Evolutionary conservation across 129 eudicot species (phyloP), one percentile per base, ranked within the genome.

Genomic region (Tanacetum coccineum): DNA sequence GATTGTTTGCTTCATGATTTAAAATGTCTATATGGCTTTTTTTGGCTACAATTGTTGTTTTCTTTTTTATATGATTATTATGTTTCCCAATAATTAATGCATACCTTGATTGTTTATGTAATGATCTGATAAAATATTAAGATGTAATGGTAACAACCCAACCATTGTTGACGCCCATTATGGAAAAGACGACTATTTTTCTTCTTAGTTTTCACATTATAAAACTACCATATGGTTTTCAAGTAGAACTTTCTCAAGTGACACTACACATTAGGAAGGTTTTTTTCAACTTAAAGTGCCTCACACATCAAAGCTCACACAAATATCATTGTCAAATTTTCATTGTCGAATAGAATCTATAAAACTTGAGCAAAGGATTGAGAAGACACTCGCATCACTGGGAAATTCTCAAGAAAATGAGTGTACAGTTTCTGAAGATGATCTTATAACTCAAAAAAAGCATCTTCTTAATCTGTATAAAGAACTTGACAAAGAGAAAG

Each of bases 351-450:
- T 73, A 45, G 94, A 91, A 58, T 79, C 87, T 9, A 9, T 71
- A 4, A 76, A 77, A 53, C 88, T 91, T 20, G 95, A 85, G 68
- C 79, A 76, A 28, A 81, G 82, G 70, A 74, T 88, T 48, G 85
- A 81, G 55, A 80, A 71, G 72, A 76, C 84, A 64, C 78, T 92
- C 25, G 68, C 39, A 55, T 69, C 74, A 9, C n/a, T n/a, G 79
- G 85, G 72, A 53, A 88, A 68, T 59, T 81, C 95, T 48, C 96
- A 85, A 53, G 82, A 81, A 57, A 64, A 45, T 5, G 98, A 88
- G 72, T 86, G 70, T 54, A 81, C 54, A n/a, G 70, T 85, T 9
- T 91, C 89, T 0, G 81, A 76, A 70, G 78, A 80, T 22, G 77
- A 60, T 67, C 85, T 92, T 66, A 46, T 55, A 36, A 82, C 87